Evolutionary conservation across 2,329 filamentous ascomycete species (phyloP).

Genomic region (Sclerotinia minor): DNA sequence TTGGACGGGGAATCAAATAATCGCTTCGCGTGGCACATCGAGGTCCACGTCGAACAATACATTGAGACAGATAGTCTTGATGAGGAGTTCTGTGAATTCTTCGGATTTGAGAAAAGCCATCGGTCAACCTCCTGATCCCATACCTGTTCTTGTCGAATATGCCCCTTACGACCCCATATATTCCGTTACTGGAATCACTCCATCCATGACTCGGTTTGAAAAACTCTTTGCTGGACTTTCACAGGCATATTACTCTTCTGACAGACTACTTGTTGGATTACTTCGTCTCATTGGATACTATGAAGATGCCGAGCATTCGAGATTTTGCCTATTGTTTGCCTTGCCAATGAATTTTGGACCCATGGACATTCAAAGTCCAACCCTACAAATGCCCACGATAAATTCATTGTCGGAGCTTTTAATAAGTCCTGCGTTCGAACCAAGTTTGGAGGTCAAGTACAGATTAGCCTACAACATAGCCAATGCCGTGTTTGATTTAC

Average conservation of each 20-base stretch:
- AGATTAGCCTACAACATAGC: slow-evolving; percentile 71
- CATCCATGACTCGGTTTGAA: slow-evolving; percentile 64
- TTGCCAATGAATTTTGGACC: slow-evolving; percentile 66
- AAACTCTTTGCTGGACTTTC: slow-evolving; percentile 58
- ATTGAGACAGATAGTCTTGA: slow-evolving; percentile 43
- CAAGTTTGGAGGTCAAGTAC: slow-evolving; percentile 73
- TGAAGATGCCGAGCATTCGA: slow-evolving; percentile 68
- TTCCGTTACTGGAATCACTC: slow-evolving; percentile 61
- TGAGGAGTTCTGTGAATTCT: slow-evolving; percentile 35
- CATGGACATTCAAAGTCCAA: slow-evolving; percentile 54
- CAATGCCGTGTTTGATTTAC: slow-evolving; percentile 72
- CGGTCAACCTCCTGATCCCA: slow-evolving; percentile 31
- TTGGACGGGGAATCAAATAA: slow-evolving; percentile 42
- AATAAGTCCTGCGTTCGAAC: slow-evolving; percentile 54
- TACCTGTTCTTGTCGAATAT: slow-evolving; percentile 69
- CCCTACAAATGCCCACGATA: slow-evolving; percentile 40
- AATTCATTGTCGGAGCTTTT: slow-evolving; percentile 58
- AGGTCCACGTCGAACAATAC: slow-evolving; percentile 36
- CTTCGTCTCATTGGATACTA: slow-evolving; percentile 68
- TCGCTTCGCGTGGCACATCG: slow-evolving; percentile 13
- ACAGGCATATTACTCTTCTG: slow-evolving; percentile 45
- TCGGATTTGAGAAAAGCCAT: slow-evolving; percentile 33
- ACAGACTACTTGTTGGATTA: slow-evolving; percentile 60
- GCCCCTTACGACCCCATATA: slow-evolving; percentile 64
- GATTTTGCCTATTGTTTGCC: slow-evolving; percentile 74